Evolutionary conservation across 495 filamentous ascomycete species (phyloP), one percentile per base, ranked within the genome.

Genomic region (Hypoxylon rickii): DNA sequence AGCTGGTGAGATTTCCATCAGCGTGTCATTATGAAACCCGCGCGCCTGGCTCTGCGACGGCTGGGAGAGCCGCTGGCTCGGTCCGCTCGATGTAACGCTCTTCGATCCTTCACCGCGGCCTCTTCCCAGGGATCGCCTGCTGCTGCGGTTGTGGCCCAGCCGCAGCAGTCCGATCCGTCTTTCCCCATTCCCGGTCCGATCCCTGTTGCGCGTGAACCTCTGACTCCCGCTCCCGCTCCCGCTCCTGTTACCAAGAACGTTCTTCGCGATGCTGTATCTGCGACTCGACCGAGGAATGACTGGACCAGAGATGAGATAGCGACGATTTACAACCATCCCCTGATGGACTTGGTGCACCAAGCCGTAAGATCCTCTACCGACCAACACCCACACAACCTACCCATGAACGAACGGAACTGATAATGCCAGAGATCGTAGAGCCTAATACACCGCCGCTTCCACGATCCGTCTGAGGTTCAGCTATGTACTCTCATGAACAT

Each of bases 401-500:
- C 15, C 22, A 26, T 12, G 16, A 22, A 7, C 20, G 39, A n/a
- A 41, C 33, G 48, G 0, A 46, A 51, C 60, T 56, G 48, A 64
- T 67, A 53, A 54, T 33, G 41, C 54, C 19, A 54, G 45, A 42
- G 21, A 34, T 8, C 40, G 36, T 48, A 92, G 89, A 82, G 79
- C 44, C 83, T 79, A 34, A 70, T 93, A 47, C 90, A 95, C 73
- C 82, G 89, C 22, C 85, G 85, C 51, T 92, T 92, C 75, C 90
- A 93, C 73, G 79, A 85, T 69, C 89, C 90, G 29, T 73, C 83
- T 24, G 80, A 86, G 4, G 86, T 95, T 66, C 90, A 95, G 67
- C 87, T 93, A 75, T 93, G 90, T 76, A 95, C 90, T 1, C 76
- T 95, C 45, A 91, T 93, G 86, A 93, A 92, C 79, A 95, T 95